phyloP scores from a whole-genome alignment of 1,139 yeast genomes.

The Eremothecium coryli region DNA sequence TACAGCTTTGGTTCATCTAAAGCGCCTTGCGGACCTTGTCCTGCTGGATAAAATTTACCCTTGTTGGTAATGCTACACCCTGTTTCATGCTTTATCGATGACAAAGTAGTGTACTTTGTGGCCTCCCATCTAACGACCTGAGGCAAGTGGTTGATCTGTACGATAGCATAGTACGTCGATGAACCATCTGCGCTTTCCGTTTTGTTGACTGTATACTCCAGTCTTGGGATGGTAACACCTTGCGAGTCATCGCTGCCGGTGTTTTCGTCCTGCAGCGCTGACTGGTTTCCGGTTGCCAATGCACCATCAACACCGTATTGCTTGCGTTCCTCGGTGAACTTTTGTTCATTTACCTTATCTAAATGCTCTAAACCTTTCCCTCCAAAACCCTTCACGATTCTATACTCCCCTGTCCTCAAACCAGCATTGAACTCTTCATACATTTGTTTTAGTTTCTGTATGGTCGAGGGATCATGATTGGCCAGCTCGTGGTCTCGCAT shows the following conservation, averaged over 20 bases:
- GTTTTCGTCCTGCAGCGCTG: conserved; percentile 23
- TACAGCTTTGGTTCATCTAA: conserved; percentile 67
- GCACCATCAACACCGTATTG: conserved; percentile 19
- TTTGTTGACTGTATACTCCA: conserved; percentile 29
- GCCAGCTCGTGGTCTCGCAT: conserved; percentile 43
- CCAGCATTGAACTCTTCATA: conserved; percentile 51
- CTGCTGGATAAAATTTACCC: conserved; percentile 64
- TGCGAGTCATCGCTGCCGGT: conserved; percentile 36
- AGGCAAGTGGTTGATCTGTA: conserved; percentile 79
- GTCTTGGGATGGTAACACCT: conserved; percentile 53
- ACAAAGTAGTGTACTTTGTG: conserved; percentile 57
- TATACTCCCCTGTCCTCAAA: conserved; percentile 61
- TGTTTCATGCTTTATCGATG: conserved; percentile 61
- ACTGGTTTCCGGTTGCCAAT: conserved; percentile 9
- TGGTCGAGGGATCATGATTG: conserved; percentile 34
- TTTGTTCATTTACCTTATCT: conserved; percentile 56
- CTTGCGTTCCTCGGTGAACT: conserved; percentile 43
- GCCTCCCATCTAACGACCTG: conserved; percentile 79
- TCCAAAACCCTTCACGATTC: conserved; percentile 71
- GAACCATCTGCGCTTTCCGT: conserved; percentile 41
- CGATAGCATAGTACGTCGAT: conserved; percentile 57
- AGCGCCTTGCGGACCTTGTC: conserved; percentile 38
- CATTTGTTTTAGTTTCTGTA: conserved; percentile 37
- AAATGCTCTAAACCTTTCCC: conserved; percentile 86
- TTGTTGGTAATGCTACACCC: conserved; percentile 74